Base-by-base conservation (phyloP, 805 yeast species). In the Yamadazyma olivae region DNA sequence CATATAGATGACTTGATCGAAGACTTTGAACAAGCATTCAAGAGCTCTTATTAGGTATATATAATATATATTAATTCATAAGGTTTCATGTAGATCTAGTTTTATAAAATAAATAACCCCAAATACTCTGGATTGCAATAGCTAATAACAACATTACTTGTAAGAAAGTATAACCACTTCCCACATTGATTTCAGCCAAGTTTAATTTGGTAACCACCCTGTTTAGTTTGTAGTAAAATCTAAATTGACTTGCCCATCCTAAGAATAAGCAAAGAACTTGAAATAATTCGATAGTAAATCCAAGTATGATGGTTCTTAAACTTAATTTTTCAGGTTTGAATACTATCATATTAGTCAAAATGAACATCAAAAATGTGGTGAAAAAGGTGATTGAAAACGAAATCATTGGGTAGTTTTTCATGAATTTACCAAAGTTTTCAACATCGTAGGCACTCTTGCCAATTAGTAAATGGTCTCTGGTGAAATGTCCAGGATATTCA, bases 21-120 rank as follows among this genome's bases (percentile, higher is more conserved):
- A 8, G 95, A 86, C 51, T 65, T 86, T 47, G 64, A 74, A 55
- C 79, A 77, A 55, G 95, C 56, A 83, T 88, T 93, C 67, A 74
- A 75, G 52, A 63, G 9, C 31, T 84, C 81, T 30, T 83, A 71
- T 21, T 21, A 12, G 24, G 12, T 9, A 21, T 21, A 21, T 21
- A 21, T 26, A 26, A 26, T 10, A n/a, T 14, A 26, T 8, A 26
- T 26, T 26, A n/a, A 10, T 26, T 10, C 10, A 7, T 20, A 10
- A 20, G 10, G 10, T 10, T 20, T 20, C 10, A 20, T 7, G 7
- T 20, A 7, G 6, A 7, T 25, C 28, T 25, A 13, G 28, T n/a
- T 17, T 18, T 36, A 5, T 23, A 26, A 16, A 32, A 24, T 16
- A 24, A 16, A 30, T 19, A 18, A 13, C 23, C 27, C 29, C 41